A percentile compares a stretch with the other conserved stretches of the same genome.
These are phyloP conservation scores for Austroboletus novae-zelandiae DNA, from an alignment of 1,284 basidiomycete genomes.

Conservation along the genomic window DNA sequence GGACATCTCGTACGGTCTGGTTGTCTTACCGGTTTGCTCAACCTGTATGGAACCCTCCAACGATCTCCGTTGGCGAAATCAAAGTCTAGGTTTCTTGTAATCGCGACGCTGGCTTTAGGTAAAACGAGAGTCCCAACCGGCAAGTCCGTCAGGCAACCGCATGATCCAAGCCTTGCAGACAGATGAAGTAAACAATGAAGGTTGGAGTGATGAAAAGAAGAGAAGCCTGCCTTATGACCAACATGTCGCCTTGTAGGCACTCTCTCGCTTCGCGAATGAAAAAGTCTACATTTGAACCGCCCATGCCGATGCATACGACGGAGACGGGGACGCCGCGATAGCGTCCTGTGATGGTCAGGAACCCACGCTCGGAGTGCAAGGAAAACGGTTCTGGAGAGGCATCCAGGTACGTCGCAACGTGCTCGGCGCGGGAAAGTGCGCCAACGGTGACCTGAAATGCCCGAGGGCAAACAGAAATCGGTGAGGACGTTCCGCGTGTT, in stretches of 20 bases:
- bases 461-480: background rate
- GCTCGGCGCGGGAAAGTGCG: slow-evolving; percentile 63
- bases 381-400: slow-evolving; percentile 54
- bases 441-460: slow-evolving; percentile 68
- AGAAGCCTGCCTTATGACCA: slow-evolving; percentile 60
- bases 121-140: slow-evolving; percentile 74
- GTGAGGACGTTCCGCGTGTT: background rate
- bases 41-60: slow-evolving; percentile 57
- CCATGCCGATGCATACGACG: slow-evolving; percentile 84
- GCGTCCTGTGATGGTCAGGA: slow-evolving; percentile 76
- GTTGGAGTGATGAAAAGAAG: slow-evolving; percentile 1
- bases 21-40: slow-evolving; percentile 63
- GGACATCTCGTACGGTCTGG: background rate
- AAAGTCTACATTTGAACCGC: slow-evolving; percentile 78
- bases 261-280: slow-evolving; percentile 82
- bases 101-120: slow-evolving; percentile 63
- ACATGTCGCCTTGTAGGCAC: slow-evolving; percentile 74
- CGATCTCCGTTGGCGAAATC: slow-evolving; percentile 53
- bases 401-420: slow-evolving; percentile 64
- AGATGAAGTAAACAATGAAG: background rate
- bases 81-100: slow-evolving; percentile 78
- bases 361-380: slow-evolving; percentile 72
- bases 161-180: slow-evolving; percentile 65
- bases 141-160: slow-evolving; percentile 70
- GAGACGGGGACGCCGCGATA: slow-evolving; percentile 69